Evolutionary conservation across 1,139 yeast species (phyloP).

Genomic region (Candida freyschussii): DNA sequence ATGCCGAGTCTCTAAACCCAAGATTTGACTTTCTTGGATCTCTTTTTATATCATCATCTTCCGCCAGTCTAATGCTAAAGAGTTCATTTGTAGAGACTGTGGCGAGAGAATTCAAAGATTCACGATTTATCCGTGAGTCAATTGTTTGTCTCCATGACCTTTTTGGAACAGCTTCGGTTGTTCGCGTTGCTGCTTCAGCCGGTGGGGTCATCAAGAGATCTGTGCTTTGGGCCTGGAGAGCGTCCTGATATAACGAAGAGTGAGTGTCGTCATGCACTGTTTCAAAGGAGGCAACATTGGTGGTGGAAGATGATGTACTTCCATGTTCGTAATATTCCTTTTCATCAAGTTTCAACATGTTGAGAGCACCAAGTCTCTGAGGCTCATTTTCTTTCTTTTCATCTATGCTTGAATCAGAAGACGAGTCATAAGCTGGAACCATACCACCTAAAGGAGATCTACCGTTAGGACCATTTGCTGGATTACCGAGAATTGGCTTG

Average conservation of each 20-base stretch:
- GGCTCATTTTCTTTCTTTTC: slow-evolving; percentile 32
- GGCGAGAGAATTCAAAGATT: slow-evolving; percentile 67
- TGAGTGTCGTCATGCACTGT: slow-evolving; percentile 22
- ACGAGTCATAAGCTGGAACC: slow-evolving; percentile 9
- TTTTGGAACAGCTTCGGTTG: slow-evolving; percentile 30
- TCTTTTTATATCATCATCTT: slow-evolving; percentile 42
- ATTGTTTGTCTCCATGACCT: slow-evolving; percentile 74
- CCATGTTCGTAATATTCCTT: slow-evolving; percentile 28
- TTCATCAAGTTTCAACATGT: slow-evolving; percentile 49
- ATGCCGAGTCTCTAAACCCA: slow-evolving; percentile 39
- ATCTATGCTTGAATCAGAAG: slow-evolving; percentile 30
- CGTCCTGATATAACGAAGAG: slow-evolving; percentile 28
- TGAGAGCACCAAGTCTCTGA: slow-evolving; percentile 43
- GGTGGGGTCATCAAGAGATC: slow-evolving; percentile 26
- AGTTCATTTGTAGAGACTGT: slow-evolving; percentile 86
- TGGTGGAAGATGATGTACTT: slow-evolving; percentile 33
- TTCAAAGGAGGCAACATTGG: slow-evolving; percentile 27
- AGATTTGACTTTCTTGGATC: slow-evolving; percentile 37
- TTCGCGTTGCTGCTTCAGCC: slow-evolving; percentile 8
- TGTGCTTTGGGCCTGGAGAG: slow-evolving; percentile 28
- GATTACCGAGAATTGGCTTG: slow-evolving; percentile 34
- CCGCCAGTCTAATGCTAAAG: slow-evolving; percentile 73
- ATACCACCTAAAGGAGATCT: slow-evolving; percentile 32
- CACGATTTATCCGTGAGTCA: slow-evolving; percentile 40
- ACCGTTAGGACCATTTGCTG: slow-evolving; percentile 39